Percentiles rank a stretch among this genome's conserved stretches.
Conservation (phyloP, 805 yeast species). For the Saturnispora halmiae region DNA sequence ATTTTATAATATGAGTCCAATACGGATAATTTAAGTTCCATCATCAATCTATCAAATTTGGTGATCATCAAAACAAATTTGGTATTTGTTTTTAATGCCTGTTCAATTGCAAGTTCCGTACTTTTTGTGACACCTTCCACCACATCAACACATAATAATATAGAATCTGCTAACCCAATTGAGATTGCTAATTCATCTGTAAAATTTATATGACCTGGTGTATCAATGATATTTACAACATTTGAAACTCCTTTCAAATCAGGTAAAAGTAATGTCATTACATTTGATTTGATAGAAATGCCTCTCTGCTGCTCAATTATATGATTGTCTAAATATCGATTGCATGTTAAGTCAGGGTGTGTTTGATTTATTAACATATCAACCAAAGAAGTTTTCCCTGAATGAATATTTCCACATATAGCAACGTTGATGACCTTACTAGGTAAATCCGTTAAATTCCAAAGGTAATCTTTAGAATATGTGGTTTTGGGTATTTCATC, state of each 20-base stretch:
- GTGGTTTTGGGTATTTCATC: slow-evolving; percentile 45
- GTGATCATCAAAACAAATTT: slow-evolving; percentile 58
- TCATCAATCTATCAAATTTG: slow-evolving; percentile 76
- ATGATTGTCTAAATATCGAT: slow-evolving; percentile 65
- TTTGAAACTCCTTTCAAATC: slow-evolving; percentile 45
- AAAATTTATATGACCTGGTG: slow-evolving; percentile 91
- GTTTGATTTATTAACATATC: slow-evolving; percentile 63
- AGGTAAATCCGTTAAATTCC: slow-evolving; percentile 39
- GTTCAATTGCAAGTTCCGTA: slow-evolving; percentile 42
- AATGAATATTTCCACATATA: slow-evolving; percentile 68
- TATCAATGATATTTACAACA: slow-evolving; percentile 59
- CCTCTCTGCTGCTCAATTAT: slow-evolving; percentile 64
- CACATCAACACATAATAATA: slow-evolving; percentile 66
- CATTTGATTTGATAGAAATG: slow-evolving; percentile 52
- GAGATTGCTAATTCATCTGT: slow-evolving; percentile 61
- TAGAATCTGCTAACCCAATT: slow-evolving; percentile 53
- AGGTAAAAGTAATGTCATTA: slow-evolving; percentile 51
- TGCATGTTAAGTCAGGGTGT: slow-evolving; percentile 41
- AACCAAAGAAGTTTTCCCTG: slow-evolving; percentile 77
- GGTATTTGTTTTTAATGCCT: slow-evolving; percentile 40
- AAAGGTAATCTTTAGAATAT: slow-evolving; percentile 57
- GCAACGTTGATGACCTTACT: slow-evolving; percentile 66
- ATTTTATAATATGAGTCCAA: slow-evolving; percentile 65
- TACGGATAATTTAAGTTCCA: slow-evolving; percentile 73
- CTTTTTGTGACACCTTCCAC: slow-evolving; percentile 73